Evolutionary conservation across 768 basidiomycete species (phyloP).

Genomic region (Chalciporus pseudorubinellus): DNA sequence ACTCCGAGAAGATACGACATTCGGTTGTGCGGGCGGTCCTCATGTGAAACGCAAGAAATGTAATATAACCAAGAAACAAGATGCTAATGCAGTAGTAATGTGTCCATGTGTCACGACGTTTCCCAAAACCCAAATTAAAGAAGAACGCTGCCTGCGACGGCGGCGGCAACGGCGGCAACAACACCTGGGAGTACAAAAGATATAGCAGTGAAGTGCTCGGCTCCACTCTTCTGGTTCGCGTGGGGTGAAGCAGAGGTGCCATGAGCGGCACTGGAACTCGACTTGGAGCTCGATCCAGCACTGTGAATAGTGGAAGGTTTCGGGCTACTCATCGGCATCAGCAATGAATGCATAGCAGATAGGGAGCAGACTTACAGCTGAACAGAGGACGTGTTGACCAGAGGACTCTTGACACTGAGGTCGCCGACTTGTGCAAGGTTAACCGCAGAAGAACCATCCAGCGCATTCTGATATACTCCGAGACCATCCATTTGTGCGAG

Average conservation of each 20-base stretch:
- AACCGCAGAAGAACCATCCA: conserved; percentile 28
- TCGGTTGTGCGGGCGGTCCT: neutral
- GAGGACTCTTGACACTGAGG: conserved; percentile 15
- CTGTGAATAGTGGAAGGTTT: neutral
- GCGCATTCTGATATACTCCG: conserved; percentile 48
- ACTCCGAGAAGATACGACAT: neutral
- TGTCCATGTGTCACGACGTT: conserved; percentile 1
- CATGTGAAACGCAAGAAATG: neutral
- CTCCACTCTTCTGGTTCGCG: conserved; percentile 35
- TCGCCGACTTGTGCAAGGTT: conserved; percentile 21
- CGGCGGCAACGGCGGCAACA: conserved; percentile 22
- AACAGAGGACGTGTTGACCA: conserved; percentile 11
- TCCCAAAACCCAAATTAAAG: conserved; percentile 11
- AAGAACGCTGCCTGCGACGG: conserved; percentile 21
- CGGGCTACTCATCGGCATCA: conserved; percentile 4
- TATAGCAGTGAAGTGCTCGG: conserved; percentile 22
- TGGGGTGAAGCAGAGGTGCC: conserved; percentile 21
- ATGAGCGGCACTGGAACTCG: conserved; percentile 10
- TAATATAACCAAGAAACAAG: neutral
- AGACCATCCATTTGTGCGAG: conserved; percentile 45
- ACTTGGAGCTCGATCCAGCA: conserved; percentile 2
- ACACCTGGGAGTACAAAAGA: conserved; percentile 26
- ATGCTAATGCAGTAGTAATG: conserved; percentile 11
- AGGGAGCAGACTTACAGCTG: conserved; percentile 4
- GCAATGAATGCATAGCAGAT: neutral